Base-by-base conservation (phyloP, 371 early-diverging fungal genomes). In the Basidiobolus meristosporus region DNA sequence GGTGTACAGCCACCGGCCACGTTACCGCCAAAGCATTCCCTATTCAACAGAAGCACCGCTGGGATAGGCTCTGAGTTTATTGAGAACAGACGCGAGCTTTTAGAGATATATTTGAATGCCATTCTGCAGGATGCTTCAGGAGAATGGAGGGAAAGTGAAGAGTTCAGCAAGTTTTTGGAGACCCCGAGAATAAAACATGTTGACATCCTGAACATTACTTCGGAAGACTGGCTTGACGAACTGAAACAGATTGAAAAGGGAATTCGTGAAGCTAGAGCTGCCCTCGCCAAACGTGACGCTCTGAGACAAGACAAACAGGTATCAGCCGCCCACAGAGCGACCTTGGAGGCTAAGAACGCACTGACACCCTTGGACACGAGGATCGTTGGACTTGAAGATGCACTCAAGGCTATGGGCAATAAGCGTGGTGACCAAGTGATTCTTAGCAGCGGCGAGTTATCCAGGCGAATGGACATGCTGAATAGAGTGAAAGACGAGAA, bases 211-310 rank as follows among this genome's bases (percentile, higher is more conserved):
- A 40, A 56, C 44, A 70, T 63, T 38, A 77, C 76, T 2, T 68
- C 83, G 4, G 81, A 78, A 36, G 65, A 65, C n/a, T 91, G 92
- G 92, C 56, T 89, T 15, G 77, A 78, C 36, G 87, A 85, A 45
- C 75, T 67, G 44, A 66, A 71, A 16, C 53, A 62, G 7, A 52
- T 77, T n/a, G 67, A 73, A 40, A 59, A n/a, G n/a, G n/a, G n/a
- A n/a, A n/a, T n/a, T n/a, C n/a, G n/a, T n/a, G n/a, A n/a, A n/a
- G n/a, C n/a, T n/a, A n/a, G n/a, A n/a, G n/a, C n/a, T n/a, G n/a
- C n/a, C n/a, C n/a, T n/a, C n/a, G n/a, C n/a, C n/a, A n/a, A n/a
- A n/a, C n/a, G n/a, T n/a, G n/a, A n/a, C n/a, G n/a, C n/a, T n/a
- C n/a, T n/a, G n/a, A n/a, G n/a, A n/a, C n/a, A n/a, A n/a, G n/a